A percentile compares a stretch with the other conserved stretches of the same genome.
Evolutionary conservation across 1,139 yeast genomes (phyloP).

Genomic region (Sugiyamaella castrensis): DNA sequence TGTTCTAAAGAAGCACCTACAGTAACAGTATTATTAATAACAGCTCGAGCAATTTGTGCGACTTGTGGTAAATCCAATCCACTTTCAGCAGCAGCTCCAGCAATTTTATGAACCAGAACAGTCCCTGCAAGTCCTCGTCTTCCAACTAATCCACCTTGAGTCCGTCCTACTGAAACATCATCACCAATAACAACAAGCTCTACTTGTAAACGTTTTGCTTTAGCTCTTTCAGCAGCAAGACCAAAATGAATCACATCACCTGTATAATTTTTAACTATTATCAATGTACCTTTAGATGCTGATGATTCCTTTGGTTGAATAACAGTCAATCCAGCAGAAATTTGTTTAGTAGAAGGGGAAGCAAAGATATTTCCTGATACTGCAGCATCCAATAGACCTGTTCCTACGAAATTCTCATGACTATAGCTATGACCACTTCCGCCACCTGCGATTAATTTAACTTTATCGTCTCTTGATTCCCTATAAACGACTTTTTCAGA

Average conservation of each 20-base stretch:
- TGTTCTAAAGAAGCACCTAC: conserved; percentile 89
- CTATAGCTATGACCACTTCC: conserved; percentile 97
- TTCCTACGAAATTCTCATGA: conserved; percentile 88
- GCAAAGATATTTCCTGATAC: conserved; percentile 89
- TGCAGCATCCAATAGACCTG: conserved; percentile 78
- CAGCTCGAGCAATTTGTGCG: conserved; percentile 55
- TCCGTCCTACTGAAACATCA: conserved; percentile 88
- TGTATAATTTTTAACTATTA: conserved; percentile 86
- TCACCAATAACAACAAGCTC: conserved; percentile 79
- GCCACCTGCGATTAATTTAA: conserved; percentile 81
- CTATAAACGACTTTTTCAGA: conserved; percentile 63
- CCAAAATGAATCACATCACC: conserved; percentile 94
- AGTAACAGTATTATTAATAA: conserved; percentile 69
- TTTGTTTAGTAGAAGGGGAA: conserved; percentile 87
- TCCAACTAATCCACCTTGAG: conserved; percentile 86
- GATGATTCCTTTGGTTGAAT: conserved; percentile 39
- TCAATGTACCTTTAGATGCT: conserved; percentile 56
- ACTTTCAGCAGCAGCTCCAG: conserved; percentile 67
- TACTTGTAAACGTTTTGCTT: conserved; percentile 57
- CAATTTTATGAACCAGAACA: conserved; percentile 75
- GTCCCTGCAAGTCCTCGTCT: conserved; percentile 94
- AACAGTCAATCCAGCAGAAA: conserved; percentile 66
- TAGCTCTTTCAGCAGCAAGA: conserved; percentile 82
- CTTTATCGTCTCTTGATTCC: conserved; percentile 29
- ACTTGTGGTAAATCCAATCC: conserved; percentile 50